phyloP scores from a whole-genome alignment of 306 rosid genomes.

The Gastrolobium bilobum region DNA sequence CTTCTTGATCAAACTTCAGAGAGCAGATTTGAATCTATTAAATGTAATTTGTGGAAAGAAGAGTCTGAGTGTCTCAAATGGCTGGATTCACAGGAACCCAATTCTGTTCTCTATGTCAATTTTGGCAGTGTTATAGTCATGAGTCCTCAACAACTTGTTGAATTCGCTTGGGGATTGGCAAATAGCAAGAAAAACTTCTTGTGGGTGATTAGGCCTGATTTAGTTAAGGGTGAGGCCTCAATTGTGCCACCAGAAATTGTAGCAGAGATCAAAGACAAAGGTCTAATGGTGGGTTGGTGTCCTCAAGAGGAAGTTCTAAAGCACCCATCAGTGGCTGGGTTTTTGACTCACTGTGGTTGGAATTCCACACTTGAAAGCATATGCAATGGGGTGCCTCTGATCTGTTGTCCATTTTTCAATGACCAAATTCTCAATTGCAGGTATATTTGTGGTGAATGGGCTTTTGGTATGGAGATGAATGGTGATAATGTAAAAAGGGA shows the following conservation, averaged over 20 bases:
- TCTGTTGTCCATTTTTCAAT: constrained; percentile 57
- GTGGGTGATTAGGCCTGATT: constrained; percentile 66
- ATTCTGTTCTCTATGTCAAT: constrained; percentile 56
- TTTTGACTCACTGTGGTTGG: constrained; percentile 62
- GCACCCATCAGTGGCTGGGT: constrained; percentile 59
- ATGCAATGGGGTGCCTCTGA: constrained; percentile 53
- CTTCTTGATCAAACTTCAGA: constrained; percentile 46
- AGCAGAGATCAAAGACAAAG: constrained; percentile 49
- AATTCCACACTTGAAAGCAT: constrained; percentile 62
- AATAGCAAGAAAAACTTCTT: constrained; percentile 52
- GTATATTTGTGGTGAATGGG: constrained; percentile 58
- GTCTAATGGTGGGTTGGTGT: constrained; percentile 59
- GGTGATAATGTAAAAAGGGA: constrained; percentile 57
- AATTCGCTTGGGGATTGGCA: constrained; percentile 63
- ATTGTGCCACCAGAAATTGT: constrained; percentile 50
- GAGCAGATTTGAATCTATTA: constrained; percentile 8
- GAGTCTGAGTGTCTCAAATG: constrained; percentile 58
- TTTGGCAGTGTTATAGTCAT: constrained; percentile 59
- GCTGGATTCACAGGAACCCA: constrained; percentile 55
- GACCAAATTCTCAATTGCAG: constrained; percentile 52
- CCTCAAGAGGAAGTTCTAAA: constrained; percentile 64
- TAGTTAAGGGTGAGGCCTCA: constrained; percentile 46
- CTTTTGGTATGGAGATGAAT: constrained; percentile 55
- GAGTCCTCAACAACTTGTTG: constrained; percentile 55
- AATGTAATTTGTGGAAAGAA: constrained; percentile 62